These are phyloP conservation scores for Phytophthora quininea DNA, from an alignment of 352 stramenopile species.

Conservation along the genomic window DNA sequence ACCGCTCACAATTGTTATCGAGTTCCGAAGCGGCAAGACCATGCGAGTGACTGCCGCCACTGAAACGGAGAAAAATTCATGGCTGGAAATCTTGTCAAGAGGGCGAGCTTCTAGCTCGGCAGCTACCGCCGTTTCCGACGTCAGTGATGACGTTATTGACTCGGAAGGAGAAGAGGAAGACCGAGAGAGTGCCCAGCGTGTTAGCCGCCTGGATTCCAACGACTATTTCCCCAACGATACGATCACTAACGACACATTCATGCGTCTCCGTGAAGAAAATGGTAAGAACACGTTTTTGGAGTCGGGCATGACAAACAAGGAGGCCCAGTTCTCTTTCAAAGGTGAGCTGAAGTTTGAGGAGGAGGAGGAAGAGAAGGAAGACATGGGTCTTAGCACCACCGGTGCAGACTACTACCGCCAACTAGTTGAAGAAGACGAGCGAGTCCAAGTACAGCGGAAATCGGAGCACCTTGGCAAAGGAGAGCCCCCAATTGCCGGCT, in stretches of 20 bases:
- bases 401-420: slow-evolving; percentile 59
- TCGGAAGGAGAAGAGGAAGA: slow-evolving; percentile 29
- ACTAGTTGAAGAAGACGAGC: slow-evolving; percentile 49
- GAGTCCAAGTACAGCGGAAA: slow-evolving; percentile 32
- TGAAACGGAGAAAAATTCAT: slow-evolving; percentile 49
- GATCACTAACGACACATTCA: slow-evolving; percentile 78
- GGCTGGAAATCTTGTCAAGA: slow-evolving; percentile 49
- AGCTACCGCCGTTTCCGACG: slow-evolving; percentile 25
- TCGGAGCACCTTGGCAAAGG: slow-evolving; percentile 32
- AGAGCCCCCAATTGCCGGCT: slow-evolving; percentile 43
- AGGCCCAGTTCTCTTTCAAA: slow-evolving; percentile 51
- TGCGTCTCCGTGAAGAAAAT: slow-evolving; percentile 51
- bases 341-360: slow-evolving; percentile 62
- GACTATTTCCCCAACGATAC: slow-evolving; percentile 76
- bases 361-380: slow-evolving; percentile 40
- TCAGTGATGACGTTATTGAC: slow-evolving; percentile 28
- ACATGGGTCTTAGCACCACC: slow-evolving; percentile 30
- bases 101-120: slow-evolving; percentile 19
- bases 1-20: slow-evolving; percentile 54
- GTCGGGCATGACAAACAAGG: slow-evolving; percentile 15
- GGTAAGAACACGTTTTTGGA: slow-evolving; percentile 38
- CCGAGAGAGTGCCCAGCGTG: slow-evolving; percentile 5
- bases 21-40: slow-evolving; percentile 36
- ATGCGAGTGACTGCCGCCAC: slow-evolving; percentile 41
- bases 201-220: slow-evolving; percentile 51